Evolutionary conservation across 2,329 filamentous ascomycete species (phyloP).

Genomic region (Clarireedia monteithiana): DNA sequence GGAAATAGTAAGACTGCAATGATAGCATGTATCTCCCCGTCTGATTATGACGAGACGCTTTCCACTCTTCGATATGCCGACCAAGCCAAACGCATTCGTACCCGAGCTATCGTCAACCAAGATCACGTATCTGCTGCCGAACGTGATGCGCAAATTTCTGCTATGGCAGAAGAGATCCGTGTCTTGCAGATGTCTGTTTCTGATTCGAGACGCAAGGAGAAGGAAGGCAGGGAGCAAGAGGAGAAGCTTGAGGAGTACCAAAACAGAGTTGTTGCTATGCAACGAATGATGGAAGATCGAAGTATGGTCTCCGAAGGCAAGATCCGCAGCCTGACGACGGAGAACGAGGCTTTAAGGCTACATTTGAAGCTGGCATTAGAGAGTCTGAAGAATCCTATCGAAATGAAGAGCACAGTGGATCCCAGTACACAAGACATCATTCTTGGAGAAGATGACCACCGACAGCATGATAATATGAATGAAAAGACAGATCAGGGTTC

Average conservation of each 20-base stretch:
- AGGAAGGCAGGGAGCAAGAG: constrained; percentile 61
- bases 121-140: constrained; percentile 88
- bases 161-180: constrained; percentile 94
- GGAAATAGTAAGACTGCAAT: constrained; percentile 98
- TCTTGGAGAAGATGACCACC: constrained; percentile 15
- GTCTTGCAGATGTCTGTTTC: constrained; percentile 67
- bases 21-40: constrained; percentile 94
- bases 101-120: constrained; percentile 89
- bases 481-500: constrained; percentile 8
- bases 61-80: constrained; percentile 95
- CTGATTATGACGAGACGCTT: constrained; percentile 94
- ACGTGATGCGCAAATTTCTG: constrained; percentile 84
- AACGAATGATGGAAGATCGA: constrained; percentile 92
- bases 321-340: constrained; percentile 79
- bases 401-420: constrained; percentile 35
- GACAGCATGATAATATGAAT: constrained; percentile 26
- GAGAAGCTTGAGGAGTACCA: constrained; percentile 93
- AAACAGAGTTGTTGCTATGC: constrained; percentile 79
- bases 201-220: constrained; percentile 59
- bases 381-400: constrained; percentile 85
- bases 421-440: background rate
- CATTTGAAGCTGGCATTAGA: constrained; percentile 83
- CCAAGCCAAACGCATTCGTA: constrained; percentile 95
- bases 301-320: constrained; percentile 87
- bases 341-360: constrained; percentile 82